phyloP scores from a whole-genome alignment of 2,329 filamentous ascomycete genomes.

The Colletotrichum sidae region DNA sequence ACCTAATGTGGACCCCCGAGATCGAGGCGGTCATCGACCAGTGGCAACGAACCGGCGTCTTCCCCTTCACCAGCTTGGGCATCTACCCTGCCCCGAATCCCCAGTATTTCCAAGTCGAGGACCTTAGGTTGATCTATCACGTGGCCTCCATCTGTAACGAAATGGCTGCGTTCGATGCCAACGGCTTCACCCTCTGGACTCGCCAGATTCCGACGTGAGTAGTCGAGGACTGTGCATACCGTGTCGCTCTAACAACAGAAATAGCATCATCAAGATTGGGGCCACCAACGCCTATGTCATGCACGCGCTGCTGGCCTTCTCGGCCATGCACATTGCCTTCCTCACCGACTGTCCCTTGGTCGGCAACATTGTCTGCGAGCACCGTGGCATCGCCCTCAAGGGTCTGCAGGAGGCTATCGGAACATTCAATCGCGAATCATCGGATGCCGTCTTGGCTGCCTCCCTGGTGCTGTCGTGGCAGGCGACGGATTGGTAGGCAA shows the following conservation, averaged over 20 bases:
- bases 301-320: conserved; percentile 91
- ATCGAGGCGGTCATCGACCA: conserved; percentile 83
- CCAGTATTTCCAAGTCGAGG: conserved; percentile 78
- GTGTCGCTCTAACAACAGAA: conserved; percentile 5
- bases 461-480: conserved; percentile 96
- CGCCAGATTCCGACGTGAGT: conserved; percentile 91
- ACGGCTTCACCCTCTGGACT: conserved; percentile 91
- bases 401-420: conserved; percentile 90
- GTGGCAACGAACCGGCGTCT: conserved; percentile 86
- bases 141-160: conserved; percentile 88
- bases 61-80: conserved; percentile 85
- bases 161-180: conserved; percentile 80
- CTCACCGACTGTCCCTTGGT: conserved; percentile 87
- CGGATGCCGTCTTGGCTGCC: conserved; percentile 90
- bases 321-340: conserved; percentile 94
- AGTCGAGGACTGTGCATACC: background rate
- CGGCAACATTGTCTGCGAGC: conserved; percentile 88
- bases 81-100: conserved; percentile 81
- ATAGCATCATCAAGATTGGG: conserved; percentile 84
- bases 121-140: conserved; percentile 91
- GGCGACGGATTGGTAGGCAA: conserved; percentile 89
- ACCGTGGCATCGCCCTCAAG: conserved; percentile 86
- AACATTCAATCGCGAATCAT: conserved; percentile 85
- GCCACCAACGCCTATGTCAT: conserved; percentile 89
- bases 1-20: conserved; percentile 87